phyloP scores from a whole-genome alignment of 257 asterid genomes.

The Fraxinus excelsior region DNA sequence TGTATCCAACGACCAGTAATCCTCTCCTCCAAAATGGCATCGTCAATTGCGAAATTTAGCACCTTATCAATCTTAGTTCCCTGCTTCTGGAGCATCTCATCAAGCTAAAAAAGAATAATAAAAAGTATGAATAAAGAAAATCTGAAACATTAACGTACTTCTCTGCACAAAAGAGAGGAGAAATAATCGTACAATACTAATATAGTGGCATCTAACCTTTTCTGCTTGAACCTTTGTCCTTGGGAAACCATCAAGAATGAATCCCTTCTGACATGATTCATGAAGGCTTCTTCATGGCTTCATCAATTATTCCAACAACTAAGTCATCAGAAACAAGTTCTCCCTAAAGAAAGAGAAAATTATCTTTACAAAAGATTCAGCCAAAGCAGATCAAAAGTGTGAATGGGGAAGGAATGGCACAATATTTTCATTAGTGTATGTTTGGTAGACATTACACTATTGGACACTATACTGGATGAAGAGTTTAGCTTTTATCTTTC shows the following conservation, averaged over 20 bases:
- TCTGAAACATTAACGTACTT: not conserved
- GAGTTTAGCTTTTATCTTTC: not conserved
- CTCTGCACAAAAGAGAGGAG: not conserved
- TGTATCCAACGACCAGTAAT: constrained; percentile 98
- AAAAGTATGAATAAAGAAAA: not conserved
- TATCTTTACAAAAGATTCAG: not conserved
- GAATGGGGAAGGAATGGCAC: not conserved
- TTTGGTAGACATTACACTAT: not conserved
- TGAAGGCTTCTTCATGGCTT: constrained; percentile 88
- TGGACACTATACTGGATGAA: not conserved
- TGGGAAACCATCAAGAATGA: constrained; percentile 98
- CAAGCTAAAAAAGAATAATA: constrained; percentile 56
- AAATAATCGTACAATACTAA: not conserved
- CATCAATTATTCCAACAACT: constrained; percentile 92
- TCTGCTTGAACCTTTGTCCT: constrained; percentile 92
- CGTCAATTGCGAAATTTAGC: constrained; percentile 91
- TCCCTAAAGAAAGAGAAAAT: constrained; percentile 45
- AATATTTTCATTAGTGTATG: not conserved
- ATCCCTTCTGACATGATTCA: constrained; percentile 97
- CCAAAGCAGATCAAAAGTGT: not conserved
- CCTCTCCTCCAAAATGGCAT: constrained; percentile 92
- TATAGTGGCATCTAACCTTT: constrained; percentile 49
- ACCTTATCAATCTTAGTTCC: constrained; percentile 88
- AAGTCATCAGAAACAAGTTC: constrained; percentile 94
- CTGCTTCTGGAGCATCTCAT: constrained; percentile 83